Conservation (phyloP, 176 grass and related monocot species). For the Melocanna baccifera region DNA sequence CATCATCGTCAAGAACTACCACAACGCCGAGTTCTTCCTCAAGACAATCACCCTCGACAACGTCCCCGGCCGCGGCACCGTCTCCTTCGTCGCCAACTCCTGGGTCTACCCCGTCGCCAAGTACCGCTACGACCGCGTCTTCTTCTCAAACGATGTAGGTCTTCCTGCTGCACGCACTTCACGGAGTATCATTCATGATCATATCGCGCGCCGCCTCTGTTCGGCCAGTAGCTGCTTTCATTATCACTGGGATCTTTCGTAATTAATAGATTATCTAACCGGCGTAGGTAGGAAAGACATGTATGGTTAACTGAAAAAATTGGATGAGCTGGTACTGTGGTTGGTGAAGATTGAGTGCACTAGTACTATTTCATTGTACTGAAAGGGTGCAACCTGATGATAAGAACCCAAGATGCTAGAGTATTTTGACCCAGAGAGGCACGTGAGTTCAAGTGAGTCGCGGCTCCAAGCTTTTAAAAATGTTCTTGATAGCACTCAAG, state of each 20-base stretch:
- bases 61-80: slow-evolving; percentile 30
- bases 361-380: neutral
- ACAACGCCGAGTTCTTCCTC: slow-evolving; percentile 49
- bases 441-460: neutral
- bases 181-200: too few species aligned
- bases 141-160: slow-evolving; percentile 1
- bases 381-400: neutral
- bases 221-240: too few species aligned
- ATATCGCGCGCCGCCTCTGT: too few species aligned
- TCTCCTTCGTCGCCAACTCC: slow-evolving; percentile 54
- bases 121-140: slow-evolving; percentile 37
- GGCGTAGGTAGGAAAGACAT: neutral
- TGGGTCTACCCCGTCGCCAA: slow-evolving; percentile 51
- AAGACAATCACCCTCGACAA: slow-evolving; percentile 50
- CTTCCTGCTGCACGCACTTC: neutral
- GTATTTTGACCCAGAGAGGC: neutral
- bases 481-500: neutral
- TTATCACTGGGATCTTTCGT: too few species aligned
- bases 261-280: too few species aligned
- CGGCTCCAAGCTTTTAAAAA: neutral
- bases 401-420: neutral
- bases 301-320: neutral
- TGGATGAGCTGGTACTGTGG: neutral
- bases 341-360: neutral
- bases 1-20: slow-evolving; percentile 58